Evolutionary conservation across 1,284 basidiomycete genomes (phyloP).

Genomic region (Bjerkandera adusta): DNA sequence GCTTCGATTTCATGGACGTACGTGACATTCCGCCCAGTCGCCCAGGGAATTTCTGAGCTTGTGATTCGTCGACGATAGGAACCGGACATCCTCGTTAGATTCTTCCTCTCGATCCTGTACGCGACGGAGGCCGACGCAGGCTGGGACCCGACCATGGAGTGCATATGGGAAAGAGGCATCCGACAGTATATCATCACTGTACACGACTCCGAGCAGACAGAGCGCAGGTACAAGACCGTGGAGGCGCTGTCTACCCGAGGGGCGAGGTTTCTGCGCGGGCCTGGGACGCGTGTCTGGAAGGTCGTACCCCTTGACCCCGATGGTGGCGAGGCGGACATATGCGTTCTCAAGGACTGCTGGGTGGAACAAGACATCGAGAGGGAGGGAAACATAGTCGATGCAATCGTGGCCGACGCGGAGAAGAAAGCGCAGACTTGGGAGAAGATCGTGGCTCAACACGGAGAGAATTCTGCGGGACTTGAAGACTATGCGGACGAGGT

Average conservation of each 20-base stretch:
- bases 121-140: conserved; percentile 4
- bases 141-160: conserved; percentile 10
- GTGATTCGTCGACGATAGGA: neutral
- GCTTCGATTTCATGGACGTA: neutral
- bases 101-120: conserved; percentile 5
- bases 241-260: conserved; percentile 1
- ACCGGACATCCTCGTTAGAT: neutral
- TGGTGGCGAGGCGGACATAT: neutral
- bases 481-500: neutral
- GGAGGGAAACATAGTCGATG: conserved; percentile 7
- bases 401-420: neutral
- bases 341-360: conserved; percentile 15
- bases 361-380: conserved; percentile 1
- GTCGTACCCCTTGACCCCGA: neutral
- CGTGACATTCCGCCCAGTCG: neutral
- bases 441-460: neutral
- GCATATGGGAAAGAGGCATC: neutral
- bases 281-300: conserved; percentile 8
- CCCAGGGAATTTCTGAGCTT: neutral
- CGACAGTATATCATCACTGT: conserved; percentile 5
- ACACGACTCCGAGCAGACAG: neutral
- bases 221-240: no score
- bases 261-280: conserved; percentile 2
- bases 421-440: neutral
- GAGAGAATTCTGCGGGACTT: no score